Evolutionary conservation across 345 rosid species (phyloP).

Genomic region (Eucalyptus marginata): DNA sequence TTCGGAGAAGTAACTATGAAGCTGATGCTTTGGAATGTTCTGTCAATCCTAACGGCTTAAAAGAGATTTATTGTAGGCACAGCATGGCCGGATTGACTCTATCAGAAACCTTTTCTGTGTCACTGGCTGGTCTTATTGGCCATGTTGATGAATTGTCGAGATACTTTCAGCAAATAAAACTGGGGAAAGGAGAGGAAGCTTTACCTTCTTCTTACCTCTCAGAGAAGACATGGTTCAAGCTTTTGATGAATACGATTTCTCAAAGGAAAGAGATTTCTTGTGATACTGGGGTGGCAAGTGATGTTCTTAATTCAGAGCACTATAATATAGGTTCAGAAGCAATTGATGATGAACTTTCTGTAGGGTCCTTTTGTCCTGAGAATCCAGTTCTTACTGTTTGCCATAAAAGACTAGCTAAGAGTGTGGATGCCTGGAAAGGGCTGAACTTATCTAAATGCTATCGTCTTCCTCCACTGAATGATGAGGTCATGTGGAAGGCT

Average conservation of each 20-base stretch:
- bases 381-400: constrained; percentile 63
- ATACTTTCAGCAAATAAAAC: constrained; percentile 26
- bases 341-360: constrained; percentile 7
- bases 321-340: background rate
- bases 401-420: constrained; percentile 37
- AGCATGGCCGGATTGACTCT: constrained; percentile 52
- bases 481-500: constrained; percentile 50
- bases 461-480: constrained; percentile 70
- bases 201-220: constrained; percentile 20
- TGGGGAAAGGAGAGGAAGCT: constrained; percentile 12
- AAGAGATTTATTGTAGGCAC: constrained; percentile 2
- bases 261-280: constrained; percentile 21
- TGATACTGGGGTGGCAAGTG: constrained; percentile 11
- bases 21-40: constrained; percentile 18
- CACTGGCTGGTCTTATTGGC: constrained; percentile 75
- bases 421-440: constrained; percentile 29
- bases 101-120: constrained; percentile 63
- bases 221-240: constrained; percentile 46
- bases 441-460: constrained; percentile 52
- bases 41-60: background rate
- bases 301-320: constrained; percentile 7
- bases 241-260: constrained; percentile 31
- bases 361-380: constrained; percentile 59
- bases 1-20: constrained; percentile 10
- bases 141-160: constrained; percentile 59